phyloP scores from a whole-genome alignment of 257 asterid genomes.

The Osmanthus fragrans region DNA sequence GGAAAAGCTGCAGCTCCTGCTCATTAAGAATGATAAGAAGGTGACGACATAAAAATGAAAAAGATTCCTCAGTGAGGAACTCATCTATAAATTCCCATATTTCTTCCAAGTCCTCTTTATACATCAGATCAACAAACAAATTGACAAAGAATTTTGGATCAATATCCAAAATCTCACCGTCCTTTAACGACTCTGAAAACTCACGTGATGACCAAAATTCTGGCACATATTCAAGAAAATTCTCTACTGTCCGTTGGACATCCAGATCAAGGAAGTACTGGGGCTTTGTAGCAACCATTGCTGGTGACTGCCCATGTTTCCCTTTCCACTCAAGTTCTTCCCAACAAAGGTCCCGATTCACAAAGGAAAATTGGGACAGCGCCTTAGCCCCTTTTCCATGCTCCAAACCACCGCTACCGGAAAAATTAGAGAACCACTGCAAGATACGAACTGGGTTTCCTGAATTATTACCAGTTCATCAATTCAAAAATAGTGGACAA shows the following conservation, averaged over 20 bases:
- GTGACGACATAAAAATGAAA: slow-evolving; percentile 79
- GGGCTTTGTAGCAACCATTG: slow-evolving; percentile 99
- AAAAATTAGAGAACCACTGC: slow-evolving; percentile 88
- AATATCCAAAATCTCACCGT: slow-evolving; percentile 67
- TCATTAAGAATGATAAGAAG: slow-evolving; percentile 82
- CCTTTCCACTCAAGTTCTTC: slow-evolving; percentile 99
- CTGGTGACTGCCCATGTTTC: slow-evolving; percentile 97
- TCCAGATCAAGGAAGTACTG: slow-evolving; percentile 97
- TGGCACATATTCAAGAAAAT: slow-evolving; percentile 90
- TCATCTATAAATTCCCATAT: slow-evolving; percentile 78
- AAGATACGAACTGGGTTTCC: slow-evolving; percentile 69
- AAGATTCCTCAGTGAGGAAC: slow-evolving; percentile 71
- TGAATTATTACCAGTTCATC: slow-evolving; percentile 37
- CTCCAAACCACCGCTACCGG: slow-evolving; percentile 50
- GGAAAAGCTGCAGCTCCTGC: slow-evolving; percentile 61
- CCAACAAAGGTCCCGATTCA: slow-evolving; percentile 92
- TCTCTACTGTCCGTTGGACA: slow-evolving; percentile 83
- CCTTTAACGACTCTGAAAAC: slow-evolving; percentile 82
- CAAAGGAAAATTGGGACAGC: slow-evolving; percentile 83
- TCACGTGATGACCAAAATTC: slow-evolving; percentile 91
- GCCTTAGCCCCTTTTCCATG: slow-evolving; percentile 96
- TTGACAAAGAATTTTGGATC: slow-evolving; percentile 66
- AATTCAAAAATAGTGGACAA: not conserved
- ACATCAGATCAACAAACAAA: slow-evolving; percentile 75
- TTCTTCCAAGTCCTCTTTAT: slow-evolving; percentile 65